Conservation (phyloP, 2,329 filamentous ascomycete species). For the Periconia digitata region DNA sequence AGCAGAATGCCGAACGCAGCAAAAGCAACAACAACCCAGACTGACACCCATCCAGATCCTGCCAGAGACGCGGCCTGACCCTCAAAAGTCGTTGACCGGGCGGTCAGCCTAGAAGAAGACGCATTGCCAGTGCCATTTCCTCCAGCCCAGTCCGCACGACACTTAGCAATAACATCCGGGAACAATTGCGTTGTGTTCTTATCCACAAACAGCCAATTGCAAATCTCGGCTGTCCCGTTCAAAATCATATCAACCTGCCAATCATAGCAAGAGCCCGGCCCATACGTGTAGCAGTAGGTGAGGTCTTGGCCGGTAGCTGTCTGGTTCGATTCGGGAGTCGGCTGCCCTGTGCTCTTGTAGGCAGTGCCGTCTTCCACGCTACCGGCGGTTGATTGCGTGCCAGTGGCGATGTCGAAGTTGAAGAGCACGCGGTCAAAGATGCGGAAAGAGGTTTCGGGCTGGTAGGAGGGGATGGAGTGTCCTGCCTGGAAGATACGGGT, state of each 20-base stretch:
- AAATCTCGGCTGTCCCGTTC: background rate
- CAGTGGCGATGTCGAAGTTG: constrained; percentile 52
- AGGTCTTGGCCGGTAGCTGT: background rate
- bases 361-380: background rate
- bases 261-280: background rate
- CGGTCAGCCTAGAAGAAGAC: constrained; percentile 12
- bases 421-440: constrained; percentile 55
- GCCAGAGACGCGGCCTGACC: background rate
- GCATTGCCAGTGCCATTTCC: background rate
- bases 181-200: background rate
- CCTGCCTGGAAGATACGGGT: constrained; percentile 55
- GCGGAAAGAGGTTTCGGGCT: constrained; percentile 51
- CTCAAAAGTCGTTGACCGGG: background rate
- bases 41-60: no score
- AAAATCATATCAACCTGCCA: background rate
- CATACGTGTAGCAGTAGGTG: background rate
- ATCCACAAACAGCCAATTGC: background rate
- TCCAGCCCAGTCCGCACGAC: background rate
- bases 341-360: background rate
- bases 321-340: background rate
- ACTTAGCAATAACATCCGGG: background rate
- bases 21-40: no score
- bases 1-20: no score
- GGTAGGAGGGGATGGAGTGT: constrained; percentile 51
- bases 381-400: constrained; percentile 36